phyloP scores from a whole-genome alignment of 371 early-diverging fungal genomes.

The Capillidium rhysosporum region DNA sequence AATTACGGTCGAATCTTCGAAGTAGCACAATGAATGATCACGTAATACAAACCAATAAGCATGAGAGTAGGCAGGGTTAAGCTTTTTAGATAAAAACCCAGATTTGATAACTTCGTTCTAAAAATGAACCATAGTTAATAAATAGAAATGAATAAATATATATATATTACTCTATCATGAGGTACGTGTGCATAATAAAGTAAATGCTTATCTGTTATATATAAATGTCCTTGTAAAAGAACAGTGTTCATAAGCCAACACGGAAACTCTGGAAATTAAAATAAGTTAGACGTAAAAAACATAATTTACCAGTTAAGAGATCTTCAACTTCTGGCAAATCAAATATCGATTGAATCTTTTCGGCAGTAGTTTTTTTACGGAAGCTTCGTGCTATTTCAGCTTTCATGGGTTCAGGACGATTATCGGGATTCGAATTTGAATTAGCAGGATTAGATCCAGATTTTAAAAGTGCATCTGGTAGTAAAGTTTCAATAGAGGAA shows the following conservation, averaged over 20 bases:
- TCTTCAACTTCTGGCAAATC: conserved; percentile 28
- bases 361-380: conserved; percentile 20
- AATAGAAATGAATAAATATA: background rate
- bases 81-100: conserved; percentile 35
- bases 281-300: background rate
- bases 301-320: conserved; percentile 19
- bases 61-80: conserved; percentile 18
- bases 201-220: conserved; percentile 39
- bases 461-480: background rate
- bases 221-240: conserved; percentile 44
- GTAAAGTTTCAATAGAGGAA: conserved; percentile 1
- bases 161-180: conserved; percentile 17
- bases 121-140: background rate
- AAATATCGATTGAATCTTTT: conserved; percentile 36
- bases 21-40: conserved; percentile 36
- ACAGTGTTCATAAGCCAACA: conserved; percentile 5
- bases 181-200: conserved; percentile 53
- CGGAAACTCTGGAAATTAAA: background rate
- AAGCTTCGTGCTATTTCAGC: background rate
- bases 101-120: conserved; percentile 31
- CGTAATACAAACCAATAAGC: conserved; percentile 51
- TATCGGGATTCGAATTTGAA: background rate
- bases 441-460: background rate
- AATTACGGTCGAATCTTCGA: conserved; percentile 28
- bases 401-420: too few relatives aligned